Base-by-base conservation (phyloP, 306 rosid species). In the Vigna angularis region DNA sequence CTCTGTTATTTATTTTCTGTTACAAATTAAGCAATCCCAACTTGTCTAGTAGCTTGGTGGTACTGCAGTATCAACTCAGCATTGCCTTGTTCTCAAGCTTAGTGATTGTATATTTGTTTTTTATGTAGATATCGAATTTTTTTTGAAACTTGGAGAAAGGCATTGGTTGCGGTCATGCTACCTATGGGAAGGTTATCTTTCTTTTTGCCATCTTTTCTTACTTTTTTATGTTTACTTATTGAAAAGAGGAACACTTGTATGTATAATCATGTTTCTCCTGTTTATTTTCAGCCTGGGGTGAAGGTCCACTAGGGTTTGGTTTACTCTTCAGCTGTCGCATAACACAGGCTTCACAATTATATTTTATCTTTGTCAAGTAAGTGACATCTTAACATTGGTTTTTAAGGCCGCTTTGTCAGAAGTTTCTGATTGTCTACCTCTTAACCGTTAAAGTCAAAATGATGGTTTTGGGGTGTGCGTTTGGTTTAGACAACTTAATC, bases 221-320 rank as follows among this genome's bases (percentile, higher is more conserved):
- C 51, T 57, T 32, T 14, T 26, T 42, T 61, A 71, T 50, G 10
- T 47, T 30, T 28, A 24, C 30, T n/a, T 59, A 45, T 17, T 42
- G 13, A 47, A 57, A 52, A 73, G 24, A 38, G 44, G 45, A 84
- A 52, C 44, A 26, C 40, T 49, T 79, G 28, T 26, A 26, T 2
- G 28, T 26, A 26, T 57, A 81, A 66, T 69, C 26, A 6, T 66
- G 16, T 26, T 26, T 26, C 28, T 26, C 28, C 28, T 26, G 28
- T 76, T 81, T 84, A 80, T 72, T 86, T 87, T 65, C 93, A 96
- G 98, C 87, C 79, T 96, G 99, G 99, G 74, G 83, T 83, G 97
- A 93, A 87, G 99, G 96, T 65, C 97, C 97, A 16, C 83, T 96
- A 22, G 99, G 98, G 49, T 91, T 91, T 74, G 99, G 99, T 81